These are phyloP conservation scores for Urtica urens DNA, from an alignment of 306 rosid genomes.

Conservation along the genomic window DNA sequence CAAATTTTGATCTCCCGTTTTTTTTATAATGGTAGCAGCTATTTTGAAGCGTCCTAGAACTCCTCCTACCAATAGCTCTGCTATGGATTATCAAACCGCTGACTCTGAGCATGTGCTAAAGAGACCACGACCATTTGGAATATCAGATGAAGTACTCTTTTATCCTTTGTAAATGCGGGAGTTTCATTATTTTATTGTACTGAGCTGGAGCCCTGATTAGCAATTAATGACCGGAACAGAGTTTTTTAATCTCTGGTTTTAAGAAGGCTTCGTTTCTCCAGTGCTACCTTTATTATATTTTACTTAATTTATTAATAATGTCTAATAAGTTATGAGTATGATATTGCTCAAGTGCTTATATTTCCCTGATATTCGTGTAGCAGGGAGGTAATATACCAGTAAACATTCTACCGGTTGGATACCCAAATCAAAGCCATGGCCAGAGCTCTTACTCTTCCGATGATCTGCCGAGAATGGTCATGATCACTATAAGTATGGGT, in stretches of 20 bases:
- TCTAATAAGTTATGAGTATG: too few relatives aligned
- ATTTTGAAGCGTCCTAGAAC: conserved; percentile 94
- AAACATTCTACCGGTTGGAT: conserved; percentile 61
- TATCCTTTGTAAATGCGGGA: background rate
- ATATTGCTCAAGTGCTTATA: conserved; percentile 7
- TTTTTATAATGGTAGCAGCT: conserved; percentile 42
- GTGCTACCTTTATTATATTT: too few relatives aligned
- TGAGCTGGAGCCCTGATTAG: conserved; percentile 3
- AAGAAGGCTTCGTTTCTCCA: background rate
- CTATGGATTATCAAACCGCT: conserved; percentile 95
- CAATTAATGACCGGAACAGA: background rate
- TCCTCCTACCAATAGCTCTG: conserved; percentile 82
- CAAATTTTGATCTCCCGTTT: conserved; percentile 17
- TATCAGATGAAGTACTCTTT: conserved; percentile 67
- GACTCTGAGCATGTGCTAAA: conserved; percentile 91
- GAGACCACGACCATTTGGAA: conserved; percentile 87
- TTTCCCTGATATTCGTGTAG: conserved; percentile 16
- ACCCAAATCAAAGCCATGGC: conserved; percentile 69
- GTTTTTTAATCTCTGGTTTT: background rate
- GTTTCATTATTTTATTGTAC: conserved; percentile 14
- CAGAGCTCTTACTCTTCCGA: conserved; percentile 83
- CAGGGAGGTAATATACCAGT: conserved; percentile 83
- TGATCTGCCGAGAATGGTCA: conserved; percentile 82
- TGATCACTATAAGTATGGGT: conserved; percentile 62
- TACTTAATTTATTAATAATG: too few relatives aligned